Evolutionary conservation across 495 filamentous ascomycete species (phyloP).

Genomic region (Aspergillus nidulans): DNA sequence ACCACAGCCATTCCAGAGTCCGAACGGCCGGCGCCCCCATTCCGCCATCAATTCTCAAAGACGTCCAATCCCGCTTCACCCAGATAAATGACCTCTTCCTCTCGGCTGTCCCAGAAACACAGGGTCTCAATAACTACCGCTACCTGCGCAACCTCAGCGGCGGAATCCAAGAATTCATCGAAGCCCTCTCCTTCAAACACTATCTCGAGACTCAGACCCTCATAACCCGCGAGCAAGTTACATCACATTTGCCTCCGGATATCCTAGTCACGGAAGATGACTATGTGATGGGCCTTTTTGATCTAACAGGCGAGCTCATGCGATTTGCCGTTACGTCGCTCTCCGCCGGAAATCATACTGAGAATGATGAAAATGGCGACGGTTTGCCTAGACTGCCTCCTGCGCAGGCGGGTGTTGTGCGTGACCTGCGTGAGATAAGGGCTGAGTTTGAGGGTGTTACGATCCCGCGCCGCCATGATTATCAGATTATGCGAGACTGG

Average conservation of each 20-base stretch:
- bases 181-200: conserved; percentile 80
- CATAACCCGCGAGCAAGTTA: conserved; percentile 59
- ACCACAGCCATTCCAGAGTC: conserved; percentile 41
- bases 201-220: conserved; percentile 76
- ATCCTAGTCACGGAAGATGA: conserved; percentile 73
- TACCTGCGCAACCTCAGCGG: conserved; percentile 71
- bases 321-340: conserved; percentile 77
- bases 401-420: conserved; percentile 50
- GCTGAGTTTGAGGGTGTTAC: conserved; percentile 67
- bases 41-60: conserved; percentile 58
- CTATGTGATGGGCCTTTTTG: conserved; percentile 87
- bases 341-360: conserved; percentile 24
- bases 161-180: conserved; percentile 88
- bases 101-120: conserved; percentile 66
- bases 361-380: conserved; percentile 8
- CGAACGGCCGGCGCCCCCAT: conserved; percentile 55
- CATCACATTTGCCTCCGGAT: conserved; percentile 41
- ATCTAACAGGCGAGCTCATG: conserved; percentile 94
- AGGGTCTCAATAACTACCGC: conserved; percentile 72
- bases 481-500: conserved; percentile 54
- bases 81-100: conserved; percentile 66
- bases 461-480: conserved; percentile 32
- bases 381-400: conserved; percentile 12
- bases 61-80: conserved; percentile 56
- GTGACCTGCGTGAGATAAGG: conserved; percentile 71